phyloP scores from a whole-genome alignment of 2,329 filamentous ascomycete genomes.

The Raffaelea albimanens region DNA sequence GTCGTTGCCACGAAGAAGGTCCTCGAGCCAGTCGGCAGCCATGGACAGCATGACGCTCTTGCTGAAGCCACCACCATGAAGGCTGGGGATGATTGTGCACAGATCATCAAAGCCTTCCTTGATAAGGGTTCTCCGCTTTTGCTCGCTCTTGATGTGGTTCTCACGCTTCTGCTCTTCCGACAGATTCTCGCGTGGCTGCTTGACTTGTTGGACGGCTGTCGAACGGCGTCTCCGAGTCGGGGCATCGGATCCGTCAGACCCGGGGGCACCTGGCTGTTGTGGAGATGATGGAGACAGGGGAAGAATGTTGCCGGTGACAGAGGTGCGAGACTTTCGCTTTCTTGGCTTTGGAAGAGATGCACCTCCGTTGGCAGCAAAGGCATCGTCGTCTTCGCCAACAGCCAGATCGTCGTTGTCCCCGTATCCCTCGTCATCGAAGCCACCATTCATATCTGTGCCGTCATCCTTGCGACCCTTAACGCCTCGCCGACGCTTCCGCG shows the following conservation, averaged over 20 bases:
- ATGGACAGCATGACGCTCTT: conserved; percentile 73
- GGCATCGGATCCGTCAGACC: not conserved
- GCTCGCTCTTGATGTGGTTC: conserved; percentile 81
- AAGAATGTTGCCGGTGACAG: conserved; percentile 12
- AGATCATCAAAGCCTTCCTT: conserved; percentile 76
- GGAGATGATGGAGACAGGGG: not conserved
- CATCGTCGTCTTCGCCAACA: conserved; percentile 16
- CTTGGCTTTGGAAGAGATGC: no score
- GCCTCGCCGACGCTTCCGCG: conserved; percentile 35
- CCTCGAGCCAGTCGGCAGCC: conserved; percentile 69
- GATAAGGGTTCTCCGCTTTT: conserved; percentile 75
- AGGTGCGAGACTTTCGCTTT: conserved; percentile 23
- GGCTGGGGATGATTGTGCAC: conserved; percentile 64
- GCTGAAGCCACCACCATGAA: conserved; percentile 66
- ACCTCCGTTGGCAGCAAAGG: not conserved
- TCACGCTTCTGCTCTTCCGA: conserved; percentile 72
- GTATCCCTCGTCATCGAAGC: not conserved
- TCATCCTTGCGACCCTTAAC: conserved; percentile 21
- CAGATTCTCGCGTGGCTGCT: conserved; percentile 58
- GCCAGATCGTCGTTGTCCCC: conserved; percentile 24
- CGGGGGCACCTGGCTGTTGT: not conserved
- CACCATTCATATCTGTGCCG: conserved; percentile 27
- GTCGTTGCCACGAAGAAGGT: conserved; percentile 60
- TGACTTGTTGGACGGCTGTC: conserved; percentile 16
- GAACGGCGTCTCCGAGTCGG: not conserved